phyloP scores from a whole-genome alignment of 2,329 filamentous ascomycete genomes.

The Setomelanomma holmii region DNA sequence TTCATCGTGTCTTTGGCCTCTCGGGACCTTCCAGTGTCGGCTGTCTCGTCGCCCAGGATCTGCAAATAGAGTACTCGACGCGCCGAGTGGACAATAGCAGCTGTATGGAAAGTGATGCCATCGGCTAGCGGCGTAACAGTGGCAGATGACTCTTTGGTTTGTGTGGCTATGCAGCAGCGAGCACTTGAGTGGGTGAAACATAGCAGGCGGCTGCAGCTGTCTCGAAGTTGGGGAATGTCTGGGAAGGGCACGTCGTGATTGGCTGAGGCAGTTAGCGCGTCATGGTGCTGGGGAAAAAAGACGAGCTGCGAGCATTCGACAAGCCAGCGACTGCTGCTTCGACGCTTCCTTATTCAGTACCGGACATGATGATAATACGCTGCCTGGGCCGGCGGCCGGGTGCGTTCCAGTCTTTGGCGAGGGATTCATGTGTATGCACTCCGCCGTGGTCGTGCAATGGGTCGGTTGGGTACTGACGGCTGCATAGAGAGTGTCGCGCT shows the following conservation, averaged over 20 bases:
- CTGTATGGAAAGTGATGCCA: slow-evolving; percentile 22
- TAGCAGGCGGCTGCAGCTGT: slow-evolving; percentile 39
- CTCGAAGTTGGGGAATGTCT: slow-evolving; percentile 22
- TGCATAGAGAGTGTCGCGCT: slow-evolving; percentile 32
- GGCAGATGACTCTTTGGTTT: slow-evolving; percentile 30
- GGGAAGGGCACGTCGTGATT: slow-evolving; percentile 37
- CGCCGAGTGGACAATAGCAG: slow-evolving; percentile 43
- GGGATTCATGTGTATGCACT: slow-evolving; percentile 31
- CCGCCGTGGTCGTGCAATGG: slow-evolving; percentile 8
- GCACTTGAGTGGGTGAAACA: slow-evolving; percentile 38
- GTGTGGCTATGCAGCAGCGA: slow-evolving; percentile 40
- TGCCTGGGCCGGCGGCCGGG: slow-evolving; percentile 39
- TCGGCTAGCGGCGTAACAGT: slow-evolving; percentile 30
- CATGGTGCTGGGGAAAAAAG: slow-evolving; percentile 27
- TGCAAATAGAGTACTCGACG: slow-evolving; percentile 39
- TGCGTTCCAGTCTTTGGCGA: slow-evolving; percentile 28
- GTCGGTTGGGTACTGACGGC: slow-evolving; percentile 30
- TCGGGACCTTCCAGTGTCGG: slow-evolving; percentile 15
- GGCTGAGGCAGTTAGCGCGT: slow-evolving; percentile 31
- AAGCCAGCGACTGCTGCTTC: slow-evolving; percentile 16
- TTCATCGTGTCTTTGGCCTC: slow-evolving; percentile 11
- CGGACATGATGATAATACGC: slow-evolving; percentile 43
- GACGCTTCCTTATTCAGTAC: slow-evolving; percentile 14
- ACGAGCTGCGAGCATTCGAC: slow-evolving; percentile 21
- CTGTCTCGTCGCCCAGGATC: slow-evolving; percentile 25